phyloP scores from a whole-genome alignment of 1,284 basidiomycete species.

The Xerocomus nothofagi region DNA sequence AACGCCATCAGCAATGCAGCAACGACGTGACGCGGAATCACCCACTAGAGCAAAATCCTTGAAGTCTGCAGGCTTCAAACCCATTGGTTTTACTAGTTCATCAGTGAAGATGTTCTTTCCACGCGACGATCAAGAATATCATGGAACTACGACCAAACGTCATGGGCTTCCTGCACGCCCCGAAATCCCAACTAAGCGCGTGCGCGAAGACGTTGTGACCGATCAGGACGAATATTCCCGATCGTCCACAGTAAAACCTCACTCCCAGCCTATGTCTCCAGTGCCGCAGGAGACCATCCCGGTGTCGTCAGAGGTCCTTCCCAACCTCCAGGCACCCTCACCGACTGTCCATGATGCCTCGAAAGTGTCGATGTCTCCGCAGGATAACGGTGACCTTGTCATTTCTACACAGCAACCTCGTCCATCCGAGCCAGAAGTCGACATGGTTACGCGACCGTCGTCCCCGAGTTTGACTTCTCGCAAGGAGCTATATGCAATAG shows the following conservation, averaged over 20 bases:
- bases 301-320: constrained; percentile 4
- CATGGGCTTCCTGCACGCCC: constrained; percentile 22
- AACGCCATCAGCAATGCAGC: constrained; percentile 12
- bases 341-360: constrained; percentile 18
- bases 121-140: constrained; percentile 51
- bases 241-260: constrained; percentile 1
- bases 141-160: constrained; percentile 4
- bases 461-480: constrained; percentile 36
- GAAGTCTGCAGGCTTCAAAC: constrained; percentile 60
- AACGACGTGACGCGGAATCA: constrained; percentile 23
- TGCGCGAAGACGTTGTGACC: constrained; percentile 24
- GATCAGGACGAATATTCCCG: constrained; percentile 25
- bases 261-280: constrained; percentile 1
- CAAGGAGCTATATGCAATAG: constrained; percentile 79
- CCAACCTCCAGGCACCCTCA: constrained; percentile 22
- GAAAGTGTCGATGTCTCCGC: constrained; percentile 28
- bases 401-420: constrained; percentile 21
- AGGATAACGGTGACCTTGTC: constrained; percentile 24
- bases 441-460: constrained; percentile 32
- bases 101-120: constrained; percentile 73
- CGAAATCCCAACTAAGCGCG: constrained; percentile 31
- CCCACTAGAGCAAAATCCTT: constrained; percentile 21
- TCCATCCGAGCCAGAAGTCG: constrained; percentile 28
- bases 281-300: constrained; percentile 13
- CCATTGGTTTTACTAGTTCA: constrained; percentile 56